Base-by-base conservation (phyloP, 164 flowering plant species). In the Dillenia turbinata region DNA sequence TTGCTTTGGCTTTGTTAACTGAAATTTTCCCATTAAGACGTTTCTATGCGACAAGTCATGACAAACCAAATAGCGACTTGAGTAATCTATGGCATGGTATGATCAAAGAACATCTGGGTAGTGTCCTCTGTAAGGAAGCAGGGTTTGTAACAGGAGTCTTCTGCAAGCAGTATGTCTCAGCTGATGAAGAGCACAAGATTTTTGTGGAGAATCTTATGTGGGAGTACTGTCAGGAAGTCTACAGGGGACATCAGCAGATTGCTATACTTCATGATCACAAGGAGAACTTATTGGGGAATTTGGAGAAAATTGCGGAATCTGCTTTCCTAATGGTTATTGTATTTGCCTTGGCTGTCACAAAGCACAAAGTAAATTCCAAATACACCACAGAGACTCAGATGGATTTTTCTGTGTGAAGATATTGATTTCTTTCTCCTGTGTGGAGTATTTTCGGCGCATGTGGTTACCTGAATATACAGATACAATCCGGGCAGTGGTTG, bases 291-390 rank as follows among this genome's bases (percentile, higher is more conserved):
- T 84, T 92, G 26, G 66, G 47, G 47, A 79, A 81, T 66, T 52
- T 95, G 56, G 99, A 92, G 76, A 95, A 87, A 70, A 83, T 95
- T 64, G 88, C 96, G 2, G 96, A 90, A 75, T 79, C 97, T 63
- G 83, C 91, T 65, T 95, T 92, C 65, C 92, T 95, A 57, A 92
- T 88, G 99, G 80, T 87, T 60, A 94, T 95, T 9, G 72, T 95
- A 54, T 95, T 92, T 77, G 84, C 96, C 2, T 75, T 86, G 58
- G 80, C 82, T 44, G 97, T 92, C 51, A 83, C 90, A 47, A 95
- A 95, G 72, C 75, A 90, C 51, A 83, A 69, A 74, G 69, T 86
- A 24, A 74, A 69, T 60, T 65, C 92, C 26, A 81, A 77, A 48
- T 66, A 59, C 56, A 48, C 81, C 43, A 48, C 49, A 55, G 85